phyloP scores from a whole-genome alignment of 495 filamentous ascomycete genomes.

The Terfezia claveryi region DNA sequence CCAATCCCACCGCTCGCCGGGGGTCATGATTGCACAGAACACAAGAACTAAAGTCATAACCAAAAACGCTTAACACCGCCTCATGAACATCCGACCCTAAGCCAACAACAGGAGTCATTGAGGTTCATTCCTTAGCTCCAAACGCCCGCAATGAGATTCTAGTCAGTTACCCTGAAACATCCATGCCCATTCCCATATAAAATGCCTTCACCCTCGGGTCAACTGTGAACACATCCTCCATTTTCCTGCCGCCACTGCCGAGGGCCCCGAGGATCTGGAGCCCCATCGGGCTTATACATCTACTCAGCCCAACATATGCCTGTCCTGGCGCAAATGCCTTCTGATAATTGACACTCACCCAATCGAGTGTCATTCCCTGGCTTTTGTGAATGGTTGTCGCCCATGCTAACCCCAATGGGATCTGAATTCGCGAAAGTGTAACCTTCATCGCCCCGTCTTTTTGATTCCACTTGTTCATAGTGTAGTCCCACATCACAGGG shows the following conservation, averaged over 20 bases:
- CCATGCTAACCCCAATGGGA: conserved; percentile 26
- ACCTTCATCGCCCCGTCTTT: too few relatives aligned
- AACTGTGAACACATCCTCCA: neutral
- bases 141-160: too few relatives aligned
- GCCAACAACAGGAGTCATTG: too few relatives aligned
- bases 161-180: neutral
- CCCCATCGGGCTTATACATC: conserved; percentile 20
- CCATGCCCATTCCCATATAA: neutral
- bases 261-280: conserved; percentile 17
- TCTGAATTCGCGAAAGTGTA: conserved; percentile 19
- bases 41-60: too few relatives aligned
- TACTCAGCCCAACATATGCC: conserved; percentile 25
- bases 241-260: neutral
- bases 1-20: too few relatives aligned
- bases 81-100: too few relatives aligned
- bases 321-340: conserved; percentile 24
- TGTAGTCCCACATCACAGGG: too few relatives aligned
- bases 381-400: conserved; percentile 28
- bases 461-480: too few relatives aligned
- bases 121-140: too few relatives aligned
- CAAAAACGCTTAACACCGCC: too few relatives aligned
- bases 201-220: neutral
- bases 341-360: conserved; percentile 21
- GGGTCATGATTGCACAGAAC: too few relatives aligned
- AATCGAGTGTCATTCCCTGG: conserved; percentile 27